Conservation (phyloP, 805 yeast species). For the Candida koratica region DNA sequence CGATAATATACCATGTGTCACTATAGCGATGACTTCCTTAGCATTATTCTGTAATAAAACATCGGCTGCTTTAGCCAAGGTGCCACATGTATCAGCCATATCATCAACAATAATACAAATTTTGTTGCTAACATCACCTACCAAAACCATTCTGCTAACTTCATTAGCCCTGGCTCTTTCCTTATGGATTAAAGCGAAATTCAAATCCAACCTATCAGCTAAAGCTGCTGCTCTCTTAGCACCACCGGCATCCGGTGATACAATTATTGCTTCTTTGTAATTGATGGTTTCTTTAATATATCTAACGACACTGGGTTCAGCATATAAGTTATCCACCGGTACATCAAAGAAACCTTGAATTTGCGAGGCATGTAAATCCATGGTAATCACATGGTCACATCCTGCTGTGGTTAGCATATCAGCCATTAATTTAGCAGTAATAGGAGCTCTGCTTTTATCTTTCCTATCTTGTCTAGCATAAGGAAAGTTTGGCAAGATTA, state of each 20-base stretch:
- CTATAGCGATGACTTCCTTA: conserved; percentile 71
- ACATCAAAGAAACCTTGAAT: conserved; percentile 95
- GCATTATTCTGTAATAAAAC: conserved; percentile 66
- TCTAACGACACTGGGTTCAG: conserved; percentile 85
- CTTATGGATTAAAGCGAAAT: conserved; percentile 80
- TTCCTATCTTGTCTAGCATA: conserved; percentile 97
- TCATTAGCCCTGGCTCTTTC: conserved; percentile 82
- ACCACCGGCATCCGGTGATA: conserved; percentile 94
- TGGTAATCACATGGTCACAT: conserved; percentile 90
- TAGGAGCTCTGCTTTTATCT: conserved; percentile 94
- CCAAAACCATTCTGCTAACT: conserved; percentile 78
- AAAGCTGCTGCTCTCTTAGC: conserved; percentile 85
- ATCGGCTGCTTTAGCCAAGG: conserved; percentile 79
- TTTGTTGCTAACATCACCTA: conserved; percentile 77
- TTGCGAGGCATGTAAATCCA: conserved; percentile 97
- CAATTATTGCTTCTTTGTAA: conserved; percentile 63
- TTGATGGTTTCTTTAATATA: conserved; percentile 67
- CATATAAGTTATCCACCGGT: conserved; percentile 94
- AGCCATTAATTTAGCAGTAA: conserved; percentile 91
- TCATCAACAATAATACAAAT: conserved; percentile 78
- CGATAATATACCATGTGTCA: conserved; percentile 75
- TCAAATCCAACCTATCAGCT: conserved; percentile 74
- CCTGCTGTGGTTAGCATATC: conserved; percentile 91
- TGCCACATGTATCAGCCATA: conserved; percentile 90
- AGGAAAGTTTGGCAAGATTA: conserved; percentile 92